phyloP scores from a whole-genome alignment of 176 grass and related monocot genomes.

The Zoysia pacifica region DNA sequence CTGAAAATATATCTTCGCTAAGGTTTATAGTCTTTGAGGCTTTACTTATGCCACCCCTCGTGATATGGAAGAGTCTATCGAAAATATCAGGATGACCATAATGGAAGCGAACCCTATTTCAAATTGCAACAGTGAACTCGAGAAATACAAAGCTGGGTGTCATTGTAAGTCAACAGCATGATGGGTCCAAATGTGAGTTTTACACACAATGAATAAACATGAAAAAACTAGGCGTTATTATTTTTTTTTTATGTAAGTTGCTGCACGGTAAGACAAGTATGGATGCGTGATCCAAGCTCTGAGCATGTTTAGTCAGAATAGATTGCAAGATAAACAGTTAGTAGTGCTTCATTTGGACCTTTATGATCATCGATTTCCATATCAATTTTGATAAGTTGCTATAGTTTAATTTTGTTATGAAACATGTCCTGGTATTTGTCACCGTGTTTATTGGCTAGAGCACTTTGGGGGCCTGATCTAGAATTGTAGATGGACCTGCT shows the following conservation, averaged over 20 bases:
- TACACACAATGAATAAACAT: slow-evolving; percentile 26
- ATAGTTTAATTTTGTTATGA: background rate
- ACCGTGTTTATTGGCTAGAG: background rate
- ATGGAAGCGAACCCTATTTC: slow-evolving; percentile 88
- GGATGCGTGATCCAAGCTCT: background rate
- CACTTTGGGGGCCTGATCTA: background rate
- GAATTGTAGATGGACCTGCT: background rate
- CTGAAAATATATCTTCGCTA: slow-evolving; percentile 99
- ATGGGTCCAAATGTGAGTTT: slow-evolving; percentile 12
- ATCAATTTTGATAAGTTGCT: background rate
- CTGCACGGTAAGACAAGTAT: too few relatives aligned
- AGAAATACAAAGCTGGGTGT: background rate
- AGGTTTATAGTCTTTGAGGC: slow-evolving; percentile 94
- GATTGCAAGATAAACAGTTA: background rate
- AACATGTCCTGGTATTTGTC: background rate
- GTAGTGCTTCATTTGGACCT: background rate
- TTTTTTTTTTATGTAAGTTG: too few relatives aligned
- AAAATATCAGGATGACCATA: slow-evolving; percentile 99
- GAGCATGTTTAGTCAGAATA: background rate
- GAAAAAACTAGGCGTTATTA: slow-evolving; percentile 12
- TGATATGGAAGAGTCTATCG: slow-evolving; percentile 98
- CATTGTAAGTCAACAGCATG: background rate
- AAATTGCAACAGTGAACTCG: slow-evolving; percentile 20
- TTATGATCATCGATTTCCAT: background rate
- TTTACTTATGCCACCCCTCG: slow-evolving; percentile 98